phyloP scores from a whole-genome alignment of 257 asterid genomes.

The Coffea eugenioides region DNA sequence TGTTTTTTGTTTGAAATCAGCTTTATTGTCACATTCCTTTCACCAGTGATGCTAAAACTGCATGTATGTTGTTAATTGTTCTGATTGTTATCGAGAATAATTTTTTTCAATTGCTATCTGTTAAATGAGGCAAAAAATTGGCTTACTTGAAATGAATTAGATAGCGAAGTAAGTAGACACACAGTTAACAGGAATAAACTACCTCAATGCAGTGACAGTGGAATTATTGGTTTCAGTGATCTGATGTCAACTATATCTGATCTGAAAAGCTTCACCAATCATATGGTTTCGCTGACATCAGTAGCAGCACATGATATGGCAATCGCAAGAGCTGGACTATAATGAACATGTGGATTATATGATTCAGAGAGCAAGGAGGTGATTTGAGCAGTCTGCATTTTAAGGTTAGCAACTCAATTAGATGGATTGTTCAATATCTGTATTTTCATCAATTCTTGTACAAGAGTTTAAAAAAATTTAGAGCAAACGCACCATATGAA shows the following conservation, averaged over 20 bases:
- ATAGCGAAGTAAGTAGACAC: no score
- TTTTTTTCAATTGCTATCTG: slow-evolving; percentile 91
- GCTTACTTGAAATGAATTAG: background rate
- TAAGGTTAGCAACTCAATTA: background rate
- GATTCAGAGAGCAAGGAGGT: no score
- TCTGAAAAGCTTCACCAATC: slow-evolving; percentile 88
- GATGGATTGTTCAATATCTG: no score
- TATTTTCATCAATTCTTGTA: background rate
- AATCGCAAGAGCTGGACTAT: slow-evolving; percentile 97
- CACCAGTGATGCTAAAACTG: slow-evolving; percentile 67
- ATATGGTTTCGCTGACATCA: slow-evolving; percentile 93
- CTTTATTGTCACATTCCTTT: no score
- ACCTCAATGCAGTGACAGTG: slow-evolving; percentile 96
- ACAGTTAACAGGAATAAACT: background rate
- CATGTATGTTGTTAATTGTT: slow-evolving; percentile 99
- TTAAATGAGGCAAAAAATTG: background rate
- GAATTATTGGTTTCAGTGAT: slow-evolving; percentile 90
- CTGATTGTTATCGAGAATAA: slow-evolving; percentile 87
- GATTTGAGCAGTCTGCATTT: background rate
- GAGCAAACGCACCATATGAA: no score
- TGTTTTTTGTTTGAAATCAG: no score
- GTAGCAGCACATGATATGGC: slow-evolving; percentile 99
- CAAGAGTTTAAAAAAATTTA: no score
- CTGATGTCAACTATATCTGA: slow-evolving; percentile 93
- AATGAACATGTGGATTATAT: slow-evolving; percentile 87